These are phyloP conservation scores for Candida adriatica DNA, from an alignment of 805 yeast species.

Conservation along the genomic window DNA sequence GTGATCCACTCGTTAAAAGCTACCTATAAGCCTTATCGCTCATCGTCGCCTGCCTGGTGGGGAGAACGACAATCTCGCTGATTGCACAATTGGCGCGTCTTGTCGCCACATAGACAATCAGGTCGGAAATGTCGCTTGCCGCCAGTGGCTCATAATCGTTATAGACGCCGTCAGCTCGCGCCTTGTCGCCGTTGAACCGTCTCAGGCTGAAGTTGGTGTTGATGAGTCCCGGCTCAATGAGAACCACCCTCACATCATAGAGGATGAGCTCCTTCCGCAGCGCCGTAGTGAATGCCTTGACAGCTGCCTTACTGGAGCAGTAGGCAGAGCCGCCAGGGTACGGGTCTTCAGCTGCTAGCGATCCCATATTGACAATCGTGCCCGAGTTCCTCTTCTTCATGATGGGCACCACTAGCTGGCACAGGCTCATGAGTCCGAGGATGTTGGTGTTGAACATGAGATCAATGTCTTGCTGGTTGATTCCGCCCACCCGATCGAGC, in stretches of 20 bases:
- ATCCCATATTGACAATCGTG: constrained; percentile 65
- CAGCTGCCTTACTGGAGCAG: constrained; percentile 68
- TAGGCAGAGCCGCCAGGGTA: constrained; percentile 59
- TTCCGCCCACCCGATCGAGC: constrained; percentile 64
- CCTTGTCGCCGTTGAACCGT: constrained; percentile 49
- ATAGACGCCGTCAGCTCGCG: constrained; percentile 48
- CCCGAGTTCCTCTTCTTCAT: constrained; percentile 64
- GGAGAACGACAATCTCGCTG: constrained; percentile 78
- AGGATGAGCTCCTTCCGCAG: constrained; percentile 66
- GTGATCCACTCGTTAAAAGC: too few relatives aligned
- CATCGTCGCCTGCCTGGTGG: constrained; percentile 74
- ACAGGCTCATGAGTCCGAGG: constrained; percentile 71
- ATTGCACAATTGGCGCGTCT: constrained; percentile 52
- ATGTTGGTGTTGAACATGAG: constrained; percentile 84
- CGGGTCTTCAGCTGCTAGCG: constrained; percentile 72
- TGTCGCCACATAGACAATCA: constrained; percentile 48
- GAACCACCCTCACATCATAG: constrained; percentile 57
- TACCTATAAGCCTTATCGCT: constrained; percentile 21
- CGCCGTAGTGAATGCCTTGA: constrained; percentile 62
- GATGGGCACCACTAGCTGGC: constrained; percentile 64
- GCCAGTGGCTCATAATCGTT: constrained; percentile 47
- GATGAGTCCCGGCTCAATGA: constrained; percentile 60
- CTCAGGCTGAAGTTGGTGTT: constrained; percentile 57
- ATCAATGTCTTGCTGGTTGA: constrained; percentile 52
- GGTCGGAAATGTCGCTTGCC: constrained; percentile 54